phyloP scores from a whole-genome alignment of 805 yeast genomes.

The Wickerhamia fluorescens region DNA sequence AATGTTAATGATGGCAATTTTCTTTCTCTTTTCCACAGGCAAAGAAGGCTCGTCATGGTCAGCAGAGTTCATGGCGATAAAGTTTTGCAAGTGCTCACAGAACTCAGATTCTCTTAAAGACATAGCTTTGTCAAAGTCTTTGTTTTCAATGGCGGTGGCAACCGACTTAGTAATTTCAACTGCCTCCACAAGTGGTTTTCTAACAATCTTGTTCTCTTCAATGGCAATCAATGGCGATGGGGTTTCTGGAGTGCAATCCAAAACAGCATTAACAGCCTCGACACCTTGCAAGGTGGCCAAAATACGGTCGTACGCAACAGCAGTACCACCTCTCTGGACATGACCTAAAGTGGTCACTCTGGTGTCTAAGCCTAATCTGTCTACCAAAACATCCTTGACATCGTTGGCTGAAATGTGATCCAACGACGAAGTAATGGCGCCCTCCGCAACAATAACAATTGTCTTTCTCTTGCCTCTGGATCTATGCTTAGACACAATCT shows the following conservation, averaged over 20 bases:
- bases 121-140: slow-evolving; percentile 85
- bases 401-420: slow-evolving; percentile 73
- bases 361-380: slow-evolving; percentile 77
- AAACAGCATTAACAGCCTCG: slow-evolving; percentile 90
- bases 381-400: slow-evolving; percentile 77
- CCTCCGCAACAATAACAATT: slow-evolving; percentile 96
- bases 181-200: slow-evolving; percentile 84
- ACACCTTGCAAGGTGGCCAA: slow-evolving; percentile 96
- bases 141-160: slow-evolving; percentile 73
- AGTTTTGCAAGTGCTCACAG: slow-evolving; percentile 70
- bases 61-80: slow-evolving; percentile 58
- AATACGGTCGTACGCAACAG: slow-evolving; percentile 89
- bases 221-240: slow-evolving; percentile 95
- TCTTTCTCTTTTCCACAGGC: slow-evolving; percentile 56
- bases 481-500: slow-evolving; percentile 73
- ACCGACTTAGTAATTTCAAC: slow-evolving; percentile 84
- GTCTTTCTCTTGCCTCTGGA: slow-evolving; percentile 86
- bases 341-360: slow-evolving; percentile 94
- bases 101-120: slow-evolving; percentile 82
- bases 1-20: slow-evolving; percentile 79
- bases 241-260: slow-evolving; percentile 79
- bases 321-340: slow-evolving; percentile 98
- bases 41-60: slow-evolving; percentile 53
- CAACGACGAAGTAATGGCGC: slow-evolving; percentile 81
- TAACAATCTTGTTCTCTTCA: slow-evolving; percentile 76